Evolutionary conservation across 75 land plant species (phyloP), one percentile per base, ranked within the genome.

Genomic region (Picea sitchensis): DNA sequence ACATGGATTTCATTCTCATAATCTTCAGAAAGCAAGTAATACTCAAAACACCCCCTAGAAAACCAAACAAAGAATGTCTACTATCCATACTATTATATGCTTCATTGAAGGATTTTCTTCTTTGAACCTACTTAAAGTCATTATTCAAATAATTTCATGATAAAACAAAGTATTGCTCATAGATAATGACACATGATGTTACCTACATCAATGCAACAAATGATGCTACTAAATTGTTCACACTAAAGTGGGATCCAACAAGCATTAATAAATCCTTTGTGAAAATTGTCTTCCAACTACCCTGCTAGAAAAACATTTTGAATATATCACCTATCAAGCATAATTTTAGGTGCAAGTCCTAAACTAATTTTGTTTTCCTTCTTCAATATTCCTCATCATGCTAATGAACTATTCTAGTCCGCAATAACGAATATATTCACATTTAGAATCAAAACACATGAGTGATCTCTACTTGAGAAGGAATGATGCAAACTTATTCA

Each of bases 51-150:
- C 75, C 77, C 56, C 82, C 85, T 83, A 75, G 23, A 34, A 73
- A 64, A 13, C 31, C 17, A 72, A 63, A 72, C 58, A 47, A 15
- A 80, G 18, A 75, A 54, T 31, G 60, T 89, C 93, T 65, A 93
- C 95, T 41, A 98, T 97, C 78, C 98, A 85, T 31, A 92, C 86
- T 58, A 97, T 97, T 26, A 98, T 97, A n/a, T 85, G 83, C 51
- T 93, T 96, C 61, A 98, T 85, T 63, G 99, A 90, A 69, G 94
- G 87, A 79, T 97, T 97, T 77, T 97, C 98, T 79, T 95, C 92
- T 94, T 93, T 86, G 14, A 78, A 72, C 44, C 73, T 44, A n/a
- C 5, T 7, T 31, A 32, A 34, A 0, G 38, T 12, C 36, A 0
- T 13, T 9, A 26, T 54, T 59, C 15, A 26, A 23, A 58, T 31